A percentile compares a stretch with the other conserved stretches of the same genome.
phyloP scores from a whole-genome alignment of 2,329 filamentous ascomycete genomes.

The Cryphonectria japonica region DNA sequence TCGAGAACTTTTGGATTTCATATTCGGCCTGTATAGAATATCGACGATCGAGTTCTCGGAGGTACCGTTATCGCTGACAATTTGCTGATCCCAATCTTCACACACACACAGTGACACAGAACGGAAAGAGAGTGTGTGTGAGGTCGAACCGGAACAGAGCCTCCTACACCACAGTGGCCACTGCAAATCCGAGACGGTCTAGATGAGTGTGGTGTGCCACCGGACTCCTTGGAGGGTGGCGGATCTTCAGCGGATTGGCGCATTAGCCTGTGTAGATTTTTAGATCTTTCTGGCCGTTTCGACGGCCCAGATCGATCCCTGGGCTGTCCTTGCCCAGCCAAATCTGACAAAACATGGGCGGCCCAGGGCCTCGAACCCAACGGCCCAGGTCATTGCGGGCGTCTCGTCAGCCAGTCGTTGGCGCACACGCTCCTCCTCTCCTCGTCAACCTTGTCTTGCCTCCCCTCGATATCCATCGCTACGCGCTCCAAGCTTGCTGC shows the following conservation, averaged over 20 bases:
- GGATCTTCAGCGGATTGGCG: constrained; percentile 3
- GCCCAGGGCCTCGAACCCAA: constrained; percentile 1
- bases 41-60: neutral
- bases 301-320: constrained; percentile 1
- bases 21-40: constrained; percentile 9
- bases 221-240: neutral
- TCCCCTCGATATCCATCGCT: neutral
- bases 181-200: constrained; percentile 13
- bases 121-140: neutral
- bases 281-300: neutral
- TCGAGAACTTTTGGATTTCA: neutral
- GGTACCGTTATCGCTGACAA: constrained; percentile 1
- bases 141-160: constrained; percentile 23
- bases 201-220: constrained; percentile 15
- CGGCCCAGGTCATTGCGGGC: neutral
- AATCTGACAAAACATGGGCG: constrained; percentile 2
- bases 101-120: too few species aligned
- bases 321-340: constrained; percentile 3
- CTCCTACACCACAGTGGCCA: constrained; percentile 7
- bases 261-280: constrained; percentile 14
- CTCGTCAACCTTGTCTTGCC: neutral
- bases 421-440: constrained; percentile 1
- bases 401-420: constrained; percentile 11
- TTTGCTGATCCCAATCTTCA: constrained; percentile 4
- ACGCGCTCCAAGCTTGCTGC: neutral